phyloP scores from a whole-genome alignment of 441 rosid genomes.

The Croton setiger region DNA sequence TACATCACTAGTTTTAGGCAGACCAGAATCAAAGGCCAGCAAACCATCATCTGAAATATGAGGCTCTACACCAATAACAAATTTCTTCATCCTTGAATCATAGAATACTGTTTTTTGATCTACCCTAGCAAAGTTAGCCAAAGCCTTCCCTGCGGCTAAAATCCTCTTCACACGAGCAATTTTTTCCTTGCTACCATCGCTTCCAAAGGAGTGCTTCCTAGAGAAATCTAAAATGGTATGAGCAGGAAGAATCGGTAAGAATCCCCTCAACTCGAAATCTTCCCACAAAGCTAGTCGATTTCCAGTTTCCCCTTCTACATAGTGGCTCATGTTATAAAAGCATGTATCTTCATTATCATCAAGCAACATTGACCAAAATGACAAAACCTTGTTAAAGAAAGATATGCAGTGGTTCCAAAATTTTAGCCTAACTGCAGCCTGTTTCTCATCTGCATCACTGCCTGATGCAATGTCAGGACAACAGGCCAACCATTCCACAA shows the following conservation, averaged over 20 bases:
- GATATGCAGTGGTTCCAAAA: slow-evolving; percentile 71
- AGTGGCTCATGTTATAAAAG: slow-evolving; percentile 79
- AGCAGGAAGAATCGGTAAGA: slow-evolving; percentile 78
- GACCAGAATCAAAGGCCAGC: slow-evolving; percentile 29
- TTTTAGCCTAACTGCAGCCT: slow-evolving; percentile 42
- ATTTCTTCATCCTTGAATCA: slow-evolving; percentile 71
- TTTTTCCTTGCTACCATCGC: slow-evolving; percentile 64
- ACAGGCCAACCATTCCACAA: slow-evolving; percentile 93
- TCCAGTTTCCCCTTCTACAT: slow-evolving; percentile 89
- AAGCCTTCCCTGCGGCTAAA: slow-evolving; percentile 83
- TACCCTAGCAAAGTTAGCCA: slow-evolving; percentile 53
- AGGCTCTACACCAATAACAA: slow-evolving; percentile 63
- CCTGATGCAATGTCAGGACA: slow-evolving; percentile 68
- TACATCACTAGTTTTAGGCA: slow-evolving; percentile 27
- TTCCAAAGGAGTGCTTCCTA: slow-evolving; percentile 59
- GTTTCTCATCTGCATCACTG: slow-evolving; percentile 67
- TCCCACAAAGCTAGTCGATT: slow-evolving; percentile 87
- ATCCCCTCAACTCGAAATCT: slow-evolving; percentile 91
- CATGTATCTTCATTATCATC: slow-evolving; percentile 77
- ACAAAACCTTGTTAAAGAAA: slow-evolving; percentile 65
- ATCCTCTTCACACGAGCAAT: slow-evolving; percentile 67
- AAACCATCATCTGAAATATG: slow-evolving; percentile 34
- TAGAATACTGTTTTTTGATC: slow-evolving; percentile 55
- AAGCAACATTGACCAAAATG: slow-evolving; percentile 38
- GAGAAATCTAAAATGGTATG: slow-evolving; percentile 85